phyloP scores from a whole-genome alignment of 169 alveolate genomes.

The Plasmodium gonderi region DNA sequence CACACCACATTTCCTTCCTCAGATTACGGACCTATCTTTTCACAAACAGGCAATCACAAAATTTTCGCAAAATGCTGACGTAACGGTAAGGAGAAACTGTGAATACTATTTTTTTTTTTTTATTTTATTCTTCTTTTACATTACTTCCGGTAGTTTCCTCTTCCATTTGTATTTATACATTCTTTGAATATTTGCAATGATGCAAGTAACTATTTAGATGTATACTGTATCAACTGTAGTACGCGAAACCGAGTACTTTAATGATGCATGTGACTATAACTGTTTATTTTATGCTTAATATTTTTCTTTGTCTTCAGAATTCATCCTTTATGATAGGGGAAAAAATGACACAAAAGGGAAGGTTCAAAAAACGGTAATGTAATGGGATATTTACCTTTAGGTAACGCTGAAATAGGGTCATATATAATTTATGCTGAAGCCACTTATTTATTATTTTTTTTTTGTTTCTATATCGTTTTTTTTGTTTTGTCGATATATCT shows the following conservation, averaged over 20 bases:
- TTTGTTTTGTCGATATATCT: not conserved
- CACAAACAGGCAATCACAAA: conserved; percentile 30
- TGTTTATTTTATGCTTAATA: not conserved
- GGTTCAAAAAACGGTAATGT: conserved; percentile 37
- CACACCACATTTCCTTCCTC: not conserved
- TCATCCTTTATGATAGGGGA: conserved; percentile 68
- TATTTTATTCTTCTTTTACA: no score
- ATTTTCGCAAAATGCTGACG: conserved; percentile 21
- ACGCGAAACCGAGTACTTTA: no score
- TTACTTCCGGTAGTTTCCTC: no score
- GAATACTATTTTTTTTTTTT: not conserved
- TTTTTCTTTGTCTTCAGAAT: conserved; percentile 18
- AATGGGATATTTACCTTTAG: not conserved
- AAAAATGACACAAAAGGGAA: conserved; percentile 25
- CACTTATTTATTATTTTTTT: not conserved
- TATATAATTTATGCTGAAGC: no score
- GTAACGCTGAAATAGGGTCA: not conserved
- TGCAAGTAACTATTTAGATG: not conserved
- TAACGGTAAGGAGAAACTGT: conserved; percentile 13
- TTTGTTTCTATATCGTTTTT: not conserved
- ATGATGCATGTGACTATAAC: no score
- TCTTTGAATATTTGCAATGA: not conserved
- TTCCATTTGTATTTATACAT: no score
- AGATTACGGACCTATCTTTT: conserved; percentile 41
- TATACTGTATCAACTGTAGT: not conserved